Conservation (phyloP, 106 monocot genomes). For the Posidonia australis region DNA sequence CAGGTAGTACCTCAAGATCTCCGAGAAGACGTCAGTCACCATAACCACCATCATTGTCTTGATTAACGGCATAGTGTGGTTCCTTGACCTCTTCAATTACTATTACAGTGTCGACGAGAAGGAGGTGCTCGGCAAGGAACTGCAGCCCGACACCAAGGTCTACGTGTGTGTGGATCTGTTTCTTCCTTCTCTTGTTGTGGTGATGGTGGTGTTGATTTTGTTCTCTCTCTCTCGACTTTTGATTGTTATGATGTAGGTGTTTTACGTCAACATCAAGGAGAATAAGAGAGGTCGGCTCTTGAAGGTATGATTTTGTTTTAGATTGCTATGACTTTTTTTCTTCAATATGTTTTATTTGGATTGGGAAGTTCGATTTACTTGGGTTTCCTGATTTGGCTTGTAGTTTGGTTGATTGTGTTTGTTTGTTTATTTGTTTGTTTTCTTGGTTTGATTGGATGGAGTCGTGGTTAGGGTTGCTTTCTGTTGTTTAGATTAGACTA, state of each 20-base stretch:
- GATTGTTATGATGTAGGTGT: constrained; percentile 49
- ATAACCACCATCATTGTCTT: constrained; percentile 87
- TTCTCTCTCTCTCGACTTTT: neutral
- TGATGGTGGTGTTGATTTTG: constrained; percentile 5
- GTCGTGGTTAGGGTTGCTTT: too few species aligned
- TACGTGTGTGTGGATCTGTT: neutral
- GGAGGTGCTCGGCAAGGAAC: constrained; percentile 67
- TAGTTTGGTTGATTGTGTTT: too few species aligned
- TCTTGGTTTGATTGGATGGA: too few species aligned
- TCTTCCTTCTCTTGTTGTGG: neutral
- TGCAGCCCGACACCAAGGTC: constrained; percentile 84
- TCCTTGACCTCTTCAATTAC: constrained; percentile 64
- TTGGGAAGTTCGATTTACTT: too few species aligned
- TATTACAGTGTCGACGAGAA: constrained; percentile 40
- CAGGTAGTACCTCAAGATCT: constrained; percentile 83
- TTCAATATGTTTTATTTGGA: too few species aligned
- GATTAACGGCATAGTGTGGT: constrained; percentile 57
- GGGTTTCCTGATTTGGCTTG: too few species aligned
- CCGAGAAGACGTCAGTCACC: constrained; percentile 88
- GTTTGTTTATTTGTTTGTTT: too few species aligned
- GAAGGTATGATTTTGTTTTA: too few species aligned
- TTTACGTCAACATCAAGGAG: constrained; percentile 78
- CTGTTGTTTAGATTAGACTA: too few species aligned
- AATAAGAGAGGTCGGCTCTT: constrained; percentile 88
- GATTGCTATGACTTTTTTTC: too few species aligned